A percentile compares a stretch with the other conserved stretches of the same genome.
Conservation (phyloP, 371 early-diverging fungal genomes). For the Mortierella sp. region DNA sequence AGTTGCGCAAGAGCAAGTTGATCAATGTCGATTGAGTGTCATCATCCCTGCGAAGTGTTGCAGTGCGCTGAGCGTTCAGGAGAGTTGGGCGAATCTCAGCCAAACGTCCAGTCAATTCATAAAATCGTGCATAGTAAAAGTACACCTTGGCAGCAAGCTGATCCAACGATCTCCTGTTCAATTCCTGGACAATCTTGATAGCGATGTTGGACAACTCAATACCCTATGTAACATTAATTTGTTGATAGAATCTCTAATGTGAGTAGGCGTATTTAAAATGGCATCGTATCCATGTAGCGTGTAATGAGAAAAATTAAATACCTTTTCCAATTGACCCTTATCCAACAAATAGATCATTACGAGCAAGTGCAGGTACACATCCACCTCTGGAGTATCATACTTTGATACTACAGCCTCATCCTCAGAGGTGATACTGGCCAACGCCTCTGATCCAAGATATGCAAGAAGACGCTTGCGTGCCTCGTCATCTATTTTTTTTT, state of each 20-base stretch:
- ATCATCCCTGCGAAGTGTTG: slow-evolving; percentile 90
- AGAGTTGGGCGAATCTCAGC: slow-evolving; percentile 85
- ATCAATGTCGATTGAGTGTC: slow-evolving; percentile 91
- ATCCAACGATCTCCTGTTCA: slow-evolving; percentile 93
- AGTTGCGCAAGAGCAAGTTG: slow-evolving; percentile 91
- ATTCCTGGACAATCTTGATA: slow-evolving; percentile 68
- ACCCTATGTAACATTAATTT: slow-evolving; percentile 64
- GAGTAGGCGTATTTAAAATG: not conserved
- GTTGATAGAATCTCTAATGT: not conserved
- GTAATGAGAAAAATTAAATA: slow-evolving; percentile 25
- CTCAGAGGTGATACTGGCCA: slow-evolving; percentile 65
- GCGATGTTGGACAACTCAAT: slow-evolving; percentile 73
- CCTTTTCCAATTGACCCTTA: slow-evolving; percentile 77
- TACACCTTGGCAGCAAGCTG: slow-evolving; percentile 89
- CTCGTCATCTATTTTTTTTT: slow-evolving; percentile 29
- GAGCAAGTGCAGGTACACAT: slow-evolving; percentile 86
- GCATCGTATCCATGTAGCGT: not conserved
- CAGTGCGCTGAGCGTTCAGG: slow-evolving; percentile 89
- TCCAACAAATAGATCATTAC: slow-evolving; percentile 88
- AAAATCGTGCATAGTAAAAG: slow-evolving; percentile 93
- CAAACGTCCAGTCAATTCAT: slow-evolving; percentile 79
- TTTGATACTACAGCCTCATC: slow-evolving; percentile 51
- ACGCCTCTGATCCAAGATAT: slow-evolving; percentile 55
- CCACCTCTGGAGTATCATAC: slow-evolving; percentile 86
- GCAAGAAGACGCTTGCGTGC: slow-evolving; percentile 58